A percentile compares a stretch with the other conserved stretches of the same genome.
Conservation (phyloP, 2,329 filamentous ascomycete genomes). For the Cladosporium halotolerans region DNA sequence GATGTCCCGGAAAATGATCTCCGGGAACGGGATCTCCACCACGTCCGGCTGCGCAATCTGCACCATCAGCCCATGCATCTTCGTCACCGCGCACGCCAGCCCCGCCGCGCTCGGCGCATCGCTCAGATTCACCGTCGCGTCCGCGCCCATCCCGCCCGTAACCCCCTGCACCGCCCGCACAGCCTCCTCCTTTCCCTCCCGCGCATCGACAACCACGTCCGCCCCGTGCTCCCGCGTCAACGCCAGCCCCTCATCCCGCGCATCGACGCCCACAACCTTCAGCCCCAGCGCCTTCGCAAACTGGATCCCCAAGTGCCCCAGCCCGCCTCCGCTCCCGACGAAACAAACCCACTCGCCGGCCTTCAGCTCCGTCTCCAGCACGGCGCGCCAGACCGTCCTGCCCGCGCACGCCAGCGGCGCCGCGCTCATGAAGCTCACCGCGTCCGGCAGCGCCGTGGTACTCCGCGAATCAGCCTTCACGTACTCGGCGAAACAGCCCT, state of each 20-base stretch:
- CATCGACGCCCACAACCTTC: slow-evolving; percentile 49
- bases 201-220: slow-evolving; percentile 48
- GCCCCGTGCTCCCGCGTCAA: slow-evolving; percentile 45
- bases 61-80: slow-evolving; percentile 53
- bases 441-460: slow-evolving; percentile 43
- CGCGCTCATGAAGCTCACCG: slow-evolving; percentile 45
- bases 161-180: slow-evolving; percentile 43
- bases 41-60: slow-evolving; percentile 51
- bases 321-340: slow-evolving; percentile 37
- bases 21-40: slow-evolving; percentile 36
- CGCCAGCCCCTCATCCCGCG: slow-evolving; percentile 48
- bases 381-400: slow-evolving; percentile 44
- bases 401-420: slow-evolving; percentile 55
- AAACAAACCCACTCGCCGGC: slow-evolving; percentile 36
- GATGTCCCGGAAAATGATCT: slow-evolving; percentile 51
- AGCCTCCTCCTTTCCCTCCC: slow-evolving; percentile 42
- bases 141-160: slow-evolving; percentile 46
- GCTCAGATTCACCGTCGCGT: slow-evolving; percentile 49
- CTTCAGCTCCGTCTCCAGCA: slow-evolving; percentile 38
- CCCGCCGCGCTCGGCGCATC: slow-evolving; percentile 48
- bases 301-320: slow-evolving; percentile 49
- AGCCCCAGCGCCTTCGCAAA: slow-evolving; percentile 48
- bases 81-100: slow-evolving; percentile 49
- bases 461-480: slow-evolving; percentile 45
- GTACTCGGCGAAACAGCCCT: slow-evolving; percentile 56